Evolutionary conservation across 2,329 filamentous ascomycete genomes (phyloP).

Genomic region (Exophiala aquamarina): DNA sequence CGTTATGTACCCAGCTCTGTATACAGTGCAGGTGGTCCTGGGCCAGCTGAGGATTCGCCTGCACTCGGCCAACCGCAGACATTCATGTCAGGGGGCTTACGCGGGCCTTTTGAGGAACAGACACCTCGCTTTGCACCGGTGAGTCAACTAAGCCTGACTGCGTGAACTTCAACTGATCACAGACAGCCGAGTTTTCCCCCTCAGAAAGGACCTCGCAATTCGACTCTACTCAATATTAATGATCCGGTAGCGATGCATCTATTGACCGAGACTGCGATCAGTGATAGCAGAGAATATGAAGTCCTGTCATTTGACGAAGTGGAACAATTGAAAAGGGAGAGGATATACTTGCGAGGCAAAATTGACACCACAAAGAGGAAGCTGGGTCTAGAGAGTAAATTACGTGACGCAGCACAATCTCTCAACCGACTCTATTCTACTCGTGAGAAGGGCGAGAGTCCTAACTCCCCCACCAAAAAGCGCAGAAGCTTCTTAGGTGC

Average conservation of each 20-base stretch:
- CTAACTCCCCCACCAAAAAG: slow-evolving; percentile 53
- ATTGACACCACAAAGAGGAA: slow-evolving; percentile 80
- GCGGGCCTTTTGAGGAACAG: slow-evolving; percentile 20
- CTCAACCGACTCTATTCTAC: slow-evolving; percentile 77
- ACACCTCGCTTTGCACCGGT: slow-evolving; percentile 18
- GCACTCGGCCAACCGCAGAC: slow-evolving; percentile 8
- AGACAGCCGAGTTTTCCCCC: background rate
- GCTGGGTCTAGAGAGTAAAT: slow-evolving; percentile 85
- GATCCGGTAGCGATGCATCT: slow-evolving; percentile 80
- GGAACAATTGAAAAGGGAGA: slow-evolving; percentile 86
- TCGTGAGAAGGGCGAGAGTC: slow-evolving; percentile 38
- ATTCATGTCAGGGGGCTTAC: slow-evolving; percentile 20
- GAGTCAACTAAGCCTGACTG: background rate
- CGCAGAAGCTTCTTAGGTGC: slow-evolving; percentile 52
- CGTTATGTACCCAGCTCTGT: slow-evolving; percentile 29
- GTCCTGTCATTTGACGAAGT: slow-evolving; percentile 90
- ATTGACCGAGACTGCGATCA: slow-evolving; percentile 87
- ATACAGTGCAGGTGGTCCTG: slow-evolving; percentile 24
- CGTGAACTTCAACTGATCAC: background rate
- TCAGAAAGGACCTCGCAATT: slow-evolving; percentile 17
- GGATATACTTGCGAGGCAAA: slow-evolving; percentile 68
- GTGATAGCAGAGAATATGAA: slow-evolving; percentile 81
- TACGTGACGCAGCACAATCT: slow-evolving; percentile 87
- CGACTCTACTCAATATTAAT: slow-evolving; percentile 37
- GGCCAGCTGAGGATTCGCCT: slow-evolving; percentile 24